phyloP scores from a whole-genome alignment of 257 asterid genomes.

The Solanum verrucosum region DNA sequence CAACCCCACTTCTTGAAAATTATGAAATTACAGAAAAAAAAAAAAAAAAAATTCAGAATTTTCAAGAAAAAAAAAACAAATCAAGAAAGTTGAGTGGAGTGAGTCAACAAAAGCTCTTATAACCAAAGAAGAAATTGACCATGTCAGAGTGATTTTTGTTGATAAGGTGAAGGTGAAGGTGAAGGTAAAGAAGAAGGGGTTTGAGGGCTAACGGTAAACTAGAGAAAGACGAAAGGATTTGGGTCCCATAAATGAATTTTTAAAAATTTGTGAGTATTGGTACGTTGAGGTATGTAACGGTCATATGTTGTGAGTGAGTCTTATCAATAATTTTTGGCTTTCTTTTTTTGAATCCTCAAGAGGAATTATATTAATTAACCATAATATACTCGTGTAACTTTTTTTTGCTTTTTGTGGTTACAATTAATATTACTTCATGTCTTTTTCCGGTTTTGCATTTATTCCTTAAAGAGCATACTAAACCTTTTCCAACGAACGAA shows the following conservation, averaged over 20 bases:
- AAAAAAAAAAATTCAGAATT: background rate
- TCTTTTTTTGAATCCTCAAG: background rate
- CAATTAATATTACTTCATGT: background rate
- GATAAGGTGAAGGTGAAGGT: background rate
- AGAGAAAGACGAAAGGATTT: background rate
- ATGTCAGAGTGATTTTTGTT: background rate
- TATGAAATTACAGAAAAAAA: background rate
- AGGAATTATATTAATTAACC: background rate
- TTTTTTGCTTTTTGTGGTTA: background rate
- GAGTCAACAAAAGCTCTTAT: background rate
- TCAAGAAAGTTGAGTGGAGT: background rate
- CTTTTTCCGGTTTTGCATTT: background rate
- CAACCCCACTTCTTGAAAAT: background rate
- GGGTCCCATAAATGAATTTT: background rate
- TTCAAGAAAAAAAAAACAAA: background rate
- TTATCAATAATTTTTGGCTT: background rate
- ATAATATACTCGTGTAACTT: background rate
- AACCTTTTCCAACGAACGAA: too few relatives aligned
- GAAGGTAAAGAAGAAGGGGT: background rate
- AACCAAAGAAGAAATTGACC: background rate
- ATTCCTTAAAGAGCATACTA: background rate
- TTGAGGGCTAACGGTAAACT: slow-evolving; percentile 7
- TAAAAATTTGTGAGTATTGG: background rate
- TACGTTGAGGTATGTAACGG: slow-evolving; percentile 26
- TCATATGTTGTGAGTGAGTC: slow-evolving; percentile 1